A percentile compares a stretch with the other conserved stretches of the same genome.
These are phyloP conservation scores for Coemansia sp. DNA, from an alignment of 192 early-diverging fungal species.

Conservation along the genomic window DNA sequence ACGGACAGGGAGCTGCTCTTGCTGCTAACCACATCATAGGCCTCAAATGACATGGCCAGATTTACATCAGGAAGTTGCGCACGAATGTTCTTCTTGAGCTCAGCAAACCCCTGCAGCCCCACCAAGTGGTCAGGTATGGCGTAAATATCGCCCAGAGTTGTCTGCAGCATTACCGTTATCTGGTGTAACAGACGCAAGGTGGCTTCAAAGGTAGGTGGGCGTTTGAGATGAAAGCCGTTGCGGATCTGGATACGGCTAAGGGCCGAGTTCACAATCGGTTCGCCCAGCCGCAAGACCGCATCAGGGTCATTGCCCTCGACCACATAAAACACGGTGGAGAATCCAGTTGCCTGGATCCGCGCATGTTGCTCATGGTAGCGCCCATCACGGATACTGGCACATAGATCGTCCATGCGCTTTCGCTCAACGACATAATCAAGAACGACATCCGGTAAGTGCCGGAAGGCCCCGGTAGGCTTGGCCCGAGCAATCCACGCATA, in stretches of 20 bases:
- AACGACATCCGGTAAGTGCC: constrained; percentile 57
- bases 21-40: constrained; percentile 61
- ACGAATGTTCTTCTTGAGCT: constrained; percentile 43
- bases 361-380: constrained; percentile 91
- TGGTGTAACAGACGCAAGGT: constrained; percentile 70
- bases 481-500: constrained; percentile 79
- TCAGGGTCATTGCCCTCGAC: constrained; percentile 73
- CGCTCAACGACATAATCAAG: constrained; percentile 86
- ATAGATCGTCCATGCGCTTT: constrained; percentile 91
- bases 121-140: constrained; percentile 52
- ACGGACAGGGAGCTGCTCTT: constrained; percentile 70
- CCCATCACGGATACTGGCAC: constrained; percentile 87
- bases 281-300: constrained; percentile 56
- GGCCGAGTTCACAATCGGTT: constrained; percentile 62
- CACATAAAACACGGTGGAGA: constrained; percentile 76
- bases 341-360: constrained; percentile 64
- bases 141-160: constrained; percentile 51
- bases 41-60: constrained; percentile 58
- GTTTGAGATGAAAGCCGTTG: constrained; percentile 80
- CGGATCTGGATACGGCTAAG: constrained; percentile 68
- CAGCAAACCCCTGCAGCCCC: constrained; percentile 48
- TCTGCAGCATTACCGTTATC: constrained; percentile 54
- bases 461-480: constrained; percentile 10
- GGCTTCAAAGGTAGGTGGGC: constrained; percentile 69
- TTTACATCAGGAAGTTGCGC: constrained; percentile 21